Base-by-base conservation (phyloP, 805 yeast genomes). In the Kluyveromyces lactis region DNA sequence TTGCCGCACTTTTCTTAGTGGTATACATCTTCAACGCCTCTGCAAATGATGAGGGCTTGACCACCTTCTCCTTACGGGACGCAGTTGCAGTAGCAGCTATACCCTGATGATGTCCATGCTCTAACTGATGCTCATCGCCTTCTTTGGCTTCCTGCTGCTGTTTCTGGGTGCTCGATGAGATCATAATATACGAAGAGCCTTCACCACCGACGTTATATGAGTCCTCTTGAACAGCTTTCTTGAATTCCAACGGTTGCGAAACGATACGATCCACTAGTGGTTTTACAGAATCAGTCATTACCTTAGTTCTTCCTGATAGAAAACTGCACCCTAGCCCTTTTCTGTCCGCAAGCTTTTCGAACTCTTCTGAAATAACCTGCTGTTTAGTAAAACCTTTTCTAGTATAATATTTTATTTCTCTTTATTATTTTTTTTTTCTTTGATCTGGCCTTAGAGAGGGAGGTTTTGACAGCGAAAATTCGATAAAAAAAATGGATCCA, bases 221-320 rank as follows among this genome's bases (percentile, higher is more conserved):
- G 53, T 75, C 82, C 4, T 77, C 73, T 39, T 62, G 63, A 46
- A 69, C 73, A 12, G 85, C 87, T 3, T 76, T 67, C 39, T 72
- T 76, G 58, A 85, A 86, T 21, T 67, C 67, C 38, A 81, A 56
- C 8, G 86, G 87, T 41, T 74, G 73, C 21, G 78, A 61, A 30
- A 79, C 64, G 40, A 80, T 68, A 50, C 82, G 67, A 50, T 78
- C 84, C 43, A 79, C 73, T 33, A 77, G 56, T n/a, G 85, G 84
- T 36, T 57, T 56, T 30, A 58, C 19, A 6, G 37, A 34, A 13
- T 26, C 37, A 7, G 37, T 26, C 37, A 34, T 34, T 6, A 7
- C n/a, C 13, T n/a, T 7, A 12, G 6, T 13, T 27, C 16, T 27
- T 12, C 13, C n/a, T 27, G 7, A 6, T 7, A 21, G 9, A 21